A percentile compares a stretch with the other conserved stretches of the same genome.
phyloP scores from a whole-genome alignment of 179 eudicot species.

The Pouteria campechiana region DNA sequence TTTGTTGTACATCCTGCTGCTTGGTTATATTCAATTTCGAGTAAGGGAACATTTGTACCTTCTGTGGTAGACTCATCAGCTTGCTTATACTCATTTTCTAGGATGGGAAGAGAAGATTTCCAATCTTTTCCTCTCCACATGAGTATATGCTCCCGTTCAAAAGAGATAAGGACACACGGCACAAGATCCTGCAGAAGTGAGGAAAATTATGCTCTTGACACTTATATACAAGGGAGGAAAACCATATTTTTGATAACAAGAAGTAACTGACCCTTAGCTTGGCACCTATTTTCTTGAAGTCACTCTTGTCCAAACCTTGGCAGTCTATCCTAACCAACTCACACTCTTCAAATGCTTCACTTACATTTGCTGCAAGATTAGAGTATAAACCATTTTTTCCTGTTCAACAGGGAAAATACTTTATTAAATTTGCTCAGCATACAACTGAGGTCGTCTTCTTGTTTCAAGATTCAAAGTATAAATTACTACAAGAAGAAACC shows the following conservation, averaged over 20 bases:
- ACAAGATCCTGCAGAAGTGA: constrained; percentile 69
- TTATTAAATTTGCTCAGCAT: background rate
- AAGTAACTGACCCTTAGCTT: constrained; percentile 64
- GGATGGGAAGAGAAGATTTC: constrained; percentile 41
- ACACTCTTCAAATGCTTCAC: constrained; percentile 94
- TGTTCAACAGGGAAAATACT: constrained; percentile 9
- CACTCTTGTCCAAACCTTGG: constrained; percentile 79
- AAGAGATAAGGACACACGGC: constrained; percentile 80
- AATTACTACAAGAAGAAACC: no score
- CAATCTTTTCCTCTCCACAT: constrained; percentile 94
- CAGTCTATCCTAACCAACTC: constrained; percentile 78
- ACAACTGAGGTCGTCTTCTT: background rate
- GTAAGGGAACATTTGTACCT: no score
- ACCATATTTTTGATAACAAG: background rate
- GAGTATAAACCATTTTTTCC: constrained; percentile 83
- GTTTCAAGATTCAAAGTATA: no score
- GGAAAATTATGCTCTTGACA: background rate
- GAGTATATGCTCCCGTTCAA: constrained; percentile 80
- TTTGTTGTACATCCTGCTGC: no score
- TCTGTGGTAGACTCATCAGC: constrained; percentile 19
- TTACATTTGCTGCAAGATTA: constrained; percentile 51
- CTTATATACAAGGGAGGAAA: background rate
- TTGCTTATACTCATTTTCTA: constrained; percentile 10
- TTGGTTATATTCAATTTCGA: no score
- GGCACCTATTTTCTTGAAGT: constrained; percentile 79